Conservation (phyloP, 306 rosid species). For the Astragalus membranaceus region DNA sequence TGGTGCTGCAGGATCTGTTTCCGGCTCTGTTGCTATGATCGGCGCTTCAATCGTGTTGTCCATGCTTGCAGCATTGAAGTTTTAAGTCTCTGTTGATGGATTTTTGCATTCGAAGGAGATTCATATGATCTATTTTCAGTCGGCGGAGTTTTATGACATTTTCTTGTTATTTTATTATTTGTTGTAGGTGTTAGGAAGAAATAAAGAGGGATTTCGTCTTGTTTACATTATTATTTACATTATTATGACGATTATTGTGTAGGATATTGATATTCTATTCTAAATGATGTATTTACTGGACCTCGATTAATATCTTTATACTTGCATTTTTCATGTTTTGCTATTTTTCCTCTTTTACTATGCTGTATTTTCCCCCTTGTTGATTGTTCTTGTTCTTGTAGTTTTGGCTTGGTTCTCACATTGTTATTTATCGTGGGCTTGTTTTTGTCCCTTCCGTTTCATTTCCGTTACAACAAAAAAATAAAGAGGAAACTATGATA, state of each 20-base stretch:
- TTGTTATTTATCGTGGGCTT: no score
- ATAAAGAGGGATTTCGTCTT: neutral
- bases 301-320: neutral
- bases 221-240: neutral
- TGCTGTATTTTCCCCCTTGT: no score
- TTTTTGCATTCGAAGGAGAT: neutral
- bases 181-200: slow-evolving; percentile 11
- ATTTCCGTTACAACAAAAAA: no score
- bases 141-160: neutral
- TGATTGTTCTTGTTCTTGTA: no score
- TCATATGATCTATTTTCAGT: neutral
- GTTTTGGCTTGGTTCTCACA: no score
- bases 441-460: no score
- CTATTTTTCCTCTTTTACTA: no score
- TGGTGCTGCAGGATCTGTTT: slow-evolving; percentile 29
- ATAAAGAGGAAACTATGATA: no score
- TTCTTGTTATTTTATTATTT: slow-evolving; percentile 11
- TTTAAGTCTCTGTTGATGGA: neutral
- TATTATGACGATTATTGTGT: neutral
- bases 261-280: neutral
- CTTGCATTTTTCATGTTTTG: neutral
- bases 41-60: slow-evolving; percentile 29
- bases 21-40: slow-evolving; percentile 30
- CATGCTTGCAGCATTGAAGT: slow-evolving; percentile 24
- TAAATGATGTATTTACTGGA: neutral